These are phyloP conservation scores for Diutina pseudorugosa DNA, from an alignment of 1,139 yeast species.

Conservation along the genomic window DNA sequence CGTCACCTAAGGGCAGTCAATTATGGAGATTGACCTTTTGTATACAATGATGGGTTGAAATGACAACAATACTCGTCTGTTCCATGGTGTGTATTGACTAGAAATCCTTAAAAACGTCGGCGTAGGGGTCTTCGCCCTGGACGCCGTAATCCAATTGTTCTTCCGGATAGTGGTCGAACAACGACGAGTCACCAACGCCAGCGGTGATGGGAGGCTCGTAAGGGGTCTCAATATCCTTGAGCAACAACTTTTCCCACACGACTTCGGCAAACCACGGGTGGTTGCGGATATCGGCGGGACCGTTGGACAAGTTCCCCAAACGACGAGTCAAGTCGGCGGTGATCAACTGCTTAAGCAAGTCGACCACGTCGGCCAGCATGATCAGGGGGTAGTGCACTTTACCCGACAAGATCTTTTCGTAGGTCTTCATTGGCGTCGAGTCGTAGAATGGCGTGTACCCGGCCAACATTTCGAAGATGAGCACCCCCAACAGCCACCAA, in stretches of 20 bases:
- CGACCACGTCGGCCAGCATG: slow-evolving; percentile 39
- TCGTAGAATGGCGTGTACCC: slow-evolving; percentile 55
- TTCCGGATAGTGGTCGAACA: slow-evolving; percentile 48
- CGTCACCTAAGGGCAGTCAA: too few relatives aligned
- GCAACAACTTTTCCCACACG: slow-evolving; percentile 45
- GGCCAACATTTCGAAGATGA: slow-evolving; percentile 49
- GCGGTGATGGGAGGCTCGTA: slow-evolving; percentile 53
- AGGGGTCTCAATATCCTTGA: slow-evolving; percentile 50
- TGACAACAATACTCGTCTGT: too few relatives aligned
- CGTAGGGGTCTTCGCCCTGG: slow-evolving; percentile 32
- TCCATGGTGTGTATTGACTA: too few relatives aligned
- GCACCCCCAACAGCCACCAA: slow-evolving; percentile 54
- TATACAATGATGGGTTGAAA: too few relatives aligned
- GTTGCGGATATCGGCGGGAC: slow-evolving; percentile 43
- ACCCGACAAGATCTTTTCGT: slow-evolving; percentile 45
- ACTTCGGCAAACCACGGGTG: slow-evolving; percentile 53
- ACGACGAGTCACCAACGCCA: slow-evolving; percentile 54
- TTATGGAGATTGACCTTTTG: too few relatives aligned
- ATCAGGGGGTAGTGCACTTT: slow-evolving; percentile 38
- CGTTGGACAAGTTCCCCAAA: slow-evolving; percentile 45
- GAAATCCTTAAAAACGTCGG: slow-evolving; percentile 37
- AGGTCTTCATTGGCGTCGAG: slow-evolving; percentile 50
- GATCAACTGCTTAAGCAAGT: slow-evolving; percentile 36
- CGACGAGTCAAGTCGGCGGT: slow-evolving; percentile 44
- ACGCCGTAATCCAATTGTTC: slow-evolving; percentile 45